A percentile compares a stretch with the other conserved stretches of the same genome.
Evolutionary conservation across 441 rosid genomes (phyloP).

Genomic region (Erodium trifolium): DNA sequence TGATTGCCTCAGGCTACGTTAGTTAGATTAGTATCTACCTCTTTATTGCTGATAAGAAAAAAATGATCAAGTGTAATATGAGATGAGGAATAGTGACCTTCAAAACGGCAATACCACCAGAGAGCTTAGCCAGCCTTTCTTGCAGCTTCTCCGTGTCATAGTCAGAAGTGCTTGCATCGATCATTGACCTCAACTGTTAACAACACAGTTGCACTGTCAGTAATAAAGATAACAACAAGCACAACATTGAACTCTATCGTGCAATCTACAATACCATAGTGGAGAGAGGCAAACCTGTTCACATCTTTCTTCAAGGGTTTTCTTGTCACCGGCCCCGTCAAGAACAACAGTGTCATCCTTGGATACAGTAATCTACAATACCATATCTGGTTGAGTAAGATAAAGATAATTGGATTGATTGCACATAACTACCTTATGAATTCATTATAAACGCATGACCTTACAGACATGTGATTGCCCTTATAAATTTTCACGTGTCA

Average conservation of each 20-base stretch:
- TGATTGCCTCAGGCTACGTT: too few species aligned
- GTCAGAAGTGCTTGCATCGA: slow-evolving; percentile 55
- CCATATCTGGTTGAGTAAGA: background rate
- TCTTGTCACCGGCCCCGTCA: slow-evolving; percentile 84
- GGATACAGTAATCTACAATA: slow-evolving; percentile 53
- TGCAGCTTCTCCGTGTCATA: slow-evolving; percentile 89
- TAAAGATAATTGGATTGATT: too few species aligned
- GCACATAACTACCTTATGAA: too few species aligned
- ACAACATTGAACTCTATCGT: background rate
- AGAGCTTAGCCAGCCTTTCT: slow-evolving; percentile 73
- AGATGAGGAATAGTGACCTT: slow-evolving; percentile 24
- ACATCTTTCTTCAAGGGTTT: slow-evolving; percentile 82
- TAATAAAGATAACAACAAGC: background rate
- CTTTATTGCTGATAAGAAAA: too few species aligned
- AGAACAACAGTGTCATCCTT: slow-evolving; percentile 76
- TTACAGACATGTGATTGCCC: too few species aligned
- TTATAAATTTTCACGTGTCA: too few species aligned
- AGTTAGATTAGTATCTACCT: too few species aligned
- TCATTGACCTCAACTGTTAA: slow-evolving; percentile 57
- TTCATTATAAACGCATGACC: too few species aligned
- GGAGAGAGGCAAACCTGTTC: slow-evolving; percentile 49
- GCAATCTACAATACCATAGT: background rate
- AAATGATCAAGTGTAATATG: too few species aligned
- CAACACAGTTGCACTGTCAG: slow-evolving; percentile 7
- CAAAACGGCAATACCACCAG: slow-evolving; percentile 90